Evolutionary conservation across 805 yeast species (phyloP).

Genomic region (Candida pseudoglaebosa): DNA sequence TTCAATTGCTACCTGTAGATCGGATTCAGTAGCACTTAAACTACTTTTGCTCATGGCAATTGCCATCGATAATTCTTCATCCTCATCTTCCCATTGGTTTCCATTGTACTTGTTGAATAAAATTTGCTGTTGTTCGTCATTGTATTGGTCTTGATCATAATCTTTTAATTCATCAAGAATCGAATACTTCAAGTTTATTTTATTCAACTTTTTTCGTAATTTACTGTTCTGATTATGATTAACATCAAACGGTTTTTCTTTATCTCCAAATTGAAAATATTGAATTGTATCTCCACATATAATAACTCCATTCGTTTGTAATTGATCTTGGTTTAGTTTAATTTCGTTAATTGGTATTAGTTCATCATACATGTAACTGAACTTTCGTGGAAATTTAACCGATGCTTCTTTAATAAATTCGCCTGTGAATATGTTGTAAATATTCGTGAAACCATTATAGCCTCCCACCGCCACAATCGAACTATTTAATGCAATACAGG

Average conservation of each 20-base stretch:
- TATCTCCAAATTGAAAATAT: conserved; percentile 46
- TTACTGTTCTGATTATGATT: conserved; percentile 7
- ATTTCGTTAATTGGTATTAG: conserved; percentile 24
- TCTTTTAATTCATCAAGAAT: conserved; percentile 35
- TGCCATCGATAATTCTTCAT: conserved; percentile 40
- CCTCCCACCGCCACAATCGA: conserved; percentile 37
- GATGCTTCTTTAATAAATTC: conserved; percentile 32
- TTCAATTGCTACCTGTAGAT: conserved; percentile 22
- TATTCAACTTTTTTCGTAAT: conserved; percentile 12
- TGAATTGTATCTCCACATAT: conserved; percentile 41
- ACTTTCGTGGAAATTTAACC: conserved; percentile 24
- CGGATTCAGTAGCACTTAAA: conserved; percentile 22
- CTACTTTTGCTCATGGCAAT: conserved; percentile 37
- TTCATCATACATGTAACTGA: conserved; percentile 17
- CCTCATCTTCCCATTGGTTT: conserved; percentile 24
- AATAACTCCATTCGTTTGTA: conserved; percentile 34
- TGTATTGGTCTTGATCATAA: conserved; percentile 26
- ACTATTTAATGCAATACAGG: conserved; percentile 30
- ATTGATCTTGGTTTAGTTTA: conserved; percentile 20
- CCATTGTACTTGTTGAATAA: conserved; percentile 49
- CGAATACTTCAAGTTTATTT: conserved; percentile 17
- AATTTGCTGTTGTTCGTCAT: conserved; percentile 16
- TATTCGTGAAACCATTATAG: conserved; percentile 38
- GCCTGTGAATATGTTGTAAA: conserved; percentile 44
- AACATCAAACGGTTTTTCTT: conserved; percentile 10